phyloP scores from a whole-genome alignment of 148 eudicot genomes.

The Agrostemma githago region DNA sequence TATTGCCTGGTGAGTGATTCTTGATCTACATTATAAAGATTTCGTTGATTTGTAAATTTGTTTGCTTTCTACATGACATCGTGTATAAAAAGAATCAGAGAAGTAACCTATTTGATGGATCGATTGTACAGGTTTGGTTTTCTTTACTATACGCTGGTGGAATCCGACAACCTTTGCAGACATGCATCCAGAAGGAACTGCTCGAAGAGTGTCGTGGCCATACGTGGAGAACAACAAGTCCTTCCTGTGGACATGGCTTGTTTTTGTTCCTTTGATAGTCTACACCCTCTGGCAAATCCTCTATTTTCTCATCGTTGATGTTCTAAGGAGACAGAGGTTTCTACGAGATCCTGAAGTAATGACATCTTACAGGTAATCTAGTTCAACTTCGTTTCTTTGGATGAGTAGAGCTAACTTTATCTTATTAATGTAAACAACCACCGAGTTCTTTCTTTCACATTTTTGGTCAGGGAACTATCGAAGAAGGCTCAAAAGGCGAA shows the following conservation, averaged over 20 bases:
- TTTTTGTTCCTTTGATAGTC: conserved; percentile 78
- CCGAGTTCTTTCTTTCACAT: background rate
- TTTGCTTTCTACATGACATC: background rate
- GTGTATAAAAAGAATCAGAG: background rate
- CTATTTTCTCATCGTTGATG: conserved; percentile 81
- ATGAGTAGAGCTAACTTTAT: background rate
- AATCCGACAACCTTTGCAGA: conserved; percentile 77
- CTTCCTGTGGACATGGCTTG: conserved; percentile 77
- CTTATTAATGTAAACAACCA: too few species aligned
- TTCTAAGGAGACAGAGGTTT: conserved; percentile 83
- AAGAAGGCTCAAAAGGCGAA: conserved; percentile 95
- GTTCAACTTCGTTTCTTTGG: background rate
- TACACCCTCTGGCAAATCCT: conserved; percentile 84
- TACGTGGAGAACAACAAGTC: conserved; percentile 63
- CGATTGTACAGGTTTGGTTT: conserved; percentile 67
- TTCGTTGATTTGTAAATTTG: background rate
- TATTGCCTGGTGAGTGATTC: conserved; percentile 71
- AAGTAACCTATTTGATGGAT: conserved; percentile 8
- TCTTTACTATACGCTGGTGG: conserved; percentile 97
- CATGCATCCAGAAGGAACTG: conserved; percentile 88
- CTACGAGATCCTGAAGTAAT: conserved; percentile 92
- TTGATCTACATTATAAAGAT: background rate
- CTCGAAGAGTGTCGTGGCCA: conserved; percentile 72
- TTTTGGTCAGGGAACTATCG: conserved; percentile 73
- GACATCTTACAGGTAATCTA: conserved; percentile 92